These are phyloP conservation scores for Hysterangium stoloniferum DNA, from an alignment of 768 basidiomycete genomes.

Conservation along the genomic window DNA sequence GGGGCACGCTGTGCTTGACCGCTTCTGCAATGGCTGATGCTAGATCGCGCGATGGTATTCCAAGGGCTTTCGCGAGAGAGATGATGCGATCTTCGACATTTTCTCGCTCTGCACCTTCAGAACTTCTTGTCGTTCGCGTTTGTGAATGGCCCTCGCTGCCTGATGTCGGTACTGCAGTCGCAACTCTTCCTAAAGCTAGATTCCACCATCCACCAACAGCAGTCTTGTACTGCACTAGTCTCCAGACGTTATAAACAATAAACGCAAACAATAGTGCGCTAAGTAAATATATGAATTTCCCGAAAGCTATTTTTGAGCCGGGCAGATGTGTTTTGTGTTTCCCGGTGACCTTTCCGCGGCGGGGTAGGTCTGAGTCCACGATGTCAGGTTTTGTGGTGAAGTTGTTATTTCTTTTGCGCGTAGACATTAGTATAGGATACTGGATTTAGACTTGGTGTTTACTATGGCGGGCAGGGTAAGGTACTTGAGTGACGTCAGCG, in stretches of 20 bases:
- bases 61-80: constrained; percentile 53
- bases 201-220: constrained; percentile 61
- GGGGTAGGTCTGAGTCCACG: constrained; percentile 23
- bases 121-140: constrained; percentile 11
- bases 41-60: constrained; percentile 51
- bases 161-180: constrained; percentile 24
- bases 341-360: constrained; percentile 22
- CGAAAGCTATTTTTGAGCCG: constrained; percentile 39
- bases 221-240: constrained; percentile 38
- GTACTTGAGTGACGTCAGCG: too few species aligned
- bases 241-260: constrained; percentile 44
- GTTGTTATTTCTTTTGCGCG: neutral
- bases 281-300: constrained; percentile 43
- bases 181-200: constrained; percentile 33
- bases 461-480: too few species aligned
- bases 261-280: constrained; percentile 34
- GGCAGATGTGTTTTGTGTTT: constrained; percentile 27
- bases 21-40: constrained; percentile 58
- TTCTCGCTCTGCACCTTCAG: constrained; percentile 15
- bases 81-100: constrained; percentile 48
- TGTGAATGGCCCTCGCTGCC: neutral
- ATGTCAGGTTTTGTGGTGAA: neutral
- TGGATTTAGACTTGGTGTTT: too few species aligned
- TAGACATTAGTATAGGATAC: too few species aligned
- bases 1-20: constrained; percentile 50